A percentile compares a stretch with the other conserved stretches of the same genome.
Conservation (phyloP, 495 filamentous ascomycete species). For the Hypoxylon crocopeplum region DNA sequence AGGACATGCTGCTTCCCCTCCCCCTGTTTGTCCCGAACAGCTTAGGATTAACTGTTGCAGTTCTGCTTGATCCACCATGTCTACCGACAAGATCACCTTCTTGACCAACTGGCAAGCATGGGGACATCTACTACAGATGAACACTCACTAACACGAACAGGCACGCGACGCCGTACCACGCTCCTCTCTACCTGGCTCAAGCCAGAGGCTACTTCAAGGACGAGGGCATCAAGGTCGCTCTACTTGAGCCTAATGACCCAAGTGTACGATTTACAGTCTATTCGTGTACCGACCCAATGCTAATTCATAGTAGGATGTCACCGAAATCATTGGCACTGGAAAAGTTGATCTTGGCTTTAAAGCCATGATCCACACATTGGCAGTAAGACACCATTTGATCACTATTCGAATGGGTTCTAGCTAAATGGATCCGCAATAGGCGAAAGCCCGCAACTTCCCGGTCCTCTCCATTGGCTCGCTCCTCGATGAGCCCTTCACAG, state of each 20-base stretch:
- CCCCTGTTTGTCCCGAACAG: conserved; percentile 39
- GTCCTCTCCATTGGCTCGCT: conserved; percentile 71
- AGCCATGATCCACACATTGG: conserved; percentile 77
- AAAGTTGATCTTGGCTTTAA: conserved; percentile 79
- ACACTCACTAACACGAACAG: conserved; percentile 48
- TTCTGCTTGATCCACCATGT: conserved; percentile 59
- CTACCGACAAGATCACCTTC: conserved; percentile 78
- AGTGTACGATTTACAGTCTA: conserved; percentile 45
- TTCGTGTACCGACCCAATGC: neutral
- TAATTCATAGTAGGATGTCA: conserved; percentile 58
- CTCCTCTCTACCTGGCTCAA: conserved; percentile 73
- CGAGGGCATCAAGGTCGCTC: conserved; percentile 72
- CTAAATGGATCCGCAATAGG: conserved; percentile 45
- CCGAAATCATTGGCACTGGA: conserved; percentile 73
- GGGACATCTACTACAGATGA: conserved; percentile 14
- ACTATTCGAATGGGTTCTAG: neutral
- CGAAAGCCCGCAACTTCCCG: conserved; percentile 73
- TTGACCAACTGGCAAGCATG: conserved; percentile 70
- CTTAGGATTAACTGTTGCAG: conserved; percentile 44
- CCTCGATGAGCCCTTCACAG: conserved; percentile 75
- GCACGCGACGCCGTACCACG: conserved; percentile 78
- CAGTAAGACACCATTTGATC: conserved; percentile 49
- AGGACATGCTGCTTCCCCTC: conserved; percentile 73
- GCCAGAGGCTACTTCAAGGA: conserved; percentile 73
- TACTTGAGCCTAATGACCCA: conserved; percentile 75